phyloP scores from a whole-genome alignment of 495 filamentous ascomycete genomes.

The Neurospora sp. region DNA sequence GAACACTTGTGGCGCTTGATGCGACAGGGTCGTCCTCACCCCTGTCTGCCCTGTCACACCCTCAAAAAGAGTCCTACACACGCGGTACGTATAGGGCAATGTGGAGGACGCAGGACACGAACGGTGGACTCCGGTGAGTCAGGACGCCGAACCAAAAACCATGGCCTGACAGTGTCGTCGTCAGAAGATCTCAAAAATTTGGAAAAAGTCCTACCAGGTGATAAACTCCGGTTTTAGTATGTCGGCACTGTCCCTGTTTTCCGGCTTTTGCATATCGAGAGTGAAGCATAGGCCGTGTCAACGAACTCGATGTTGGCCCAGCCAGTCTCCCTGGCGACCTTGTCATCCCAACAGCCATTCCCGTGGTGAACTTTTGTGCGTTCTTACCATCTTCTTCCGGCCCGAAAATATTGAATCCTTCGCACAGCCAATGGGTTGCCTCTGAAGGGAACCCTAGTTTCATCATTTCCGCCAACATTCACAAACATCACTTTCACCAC shows the following conservation, averaged over 20 bases:
- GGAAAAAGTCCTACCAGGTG: not conserved
- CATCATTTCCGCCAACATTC: not conserved
- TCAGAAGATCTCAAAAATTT: not conserved
- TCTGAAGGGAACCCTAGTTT: not conserved
- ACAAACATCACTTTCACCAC: not conserved
- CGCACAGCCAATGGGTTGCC: constrained; percentile 6
- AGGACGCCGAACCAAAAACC: not conserved
- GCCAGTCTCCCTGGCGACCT: not conserved
- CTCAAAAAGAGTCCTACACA: not conserved
- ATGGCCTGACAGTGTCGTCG: not conserved
- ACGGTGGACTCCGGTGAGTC: constrained; percentile 1
- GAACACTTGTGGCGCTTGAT: not conserved
- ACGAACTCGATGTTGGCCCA: not conserved
- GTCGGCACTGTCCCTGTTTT: not conserved
- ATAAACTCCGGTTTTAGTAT: not conserved
- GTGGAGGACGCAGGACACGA: not conserved
- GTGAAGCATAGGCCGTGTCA: not conserved
- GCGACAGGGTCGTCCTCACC: not conserved
- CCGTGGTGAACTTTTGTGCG: not conserved
- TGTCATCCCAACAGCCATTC: not conserved
- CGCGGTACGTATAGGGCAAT: not conserved
- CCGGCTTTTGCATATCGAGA: not conserved
- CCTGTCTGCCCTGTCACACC: not conserved
- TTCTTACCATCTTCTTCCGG: not conserved
- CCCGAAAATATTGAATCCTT: not conserved